phyloP scores from a whole-genome alignment of 139 green algal genomes.

The Eudorina sp. region DNA sequence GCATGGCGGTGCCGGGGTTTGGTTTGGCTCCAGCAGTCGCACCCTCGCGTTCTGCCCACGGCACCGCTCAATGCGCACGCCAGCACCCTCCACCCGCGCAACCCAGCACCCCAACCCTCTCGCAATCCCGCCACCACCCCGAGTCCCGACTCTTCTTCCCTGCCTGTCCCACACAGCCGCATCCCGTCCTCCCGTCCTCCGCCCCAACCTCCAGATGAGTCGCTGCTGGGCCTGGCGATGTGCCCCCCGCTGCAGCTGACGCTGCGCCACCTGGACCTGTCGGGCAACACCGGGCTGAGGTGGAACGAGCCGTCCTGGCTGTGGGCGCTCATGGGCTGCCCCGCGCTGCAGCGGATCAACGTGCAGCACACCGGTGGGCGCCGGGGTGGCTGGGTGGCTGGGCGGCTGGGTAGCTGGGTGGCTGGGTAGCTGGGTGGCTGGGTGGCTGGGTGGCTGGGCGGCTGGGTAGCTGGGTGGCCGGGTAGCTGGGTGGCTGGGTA shows the following conservation, averaged over 20 bases:
- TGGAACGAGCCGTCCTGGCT: slow-evolving; percentile 1
- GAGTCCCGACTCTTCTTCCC: background rate
- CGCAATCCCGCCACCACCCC: too few relatives aligned
- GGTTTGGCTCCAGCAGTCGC: too few relatives aligned
- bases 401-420: too few relatives aligned
- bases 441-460: too few relatives aligned
- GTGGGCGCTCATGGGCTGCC: slow-evolving; percentile 19
- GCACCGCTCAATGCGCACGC: too few relatives aligned
- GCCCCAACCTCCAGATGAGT: background rate
- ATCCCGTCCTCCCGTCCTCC: background rate
- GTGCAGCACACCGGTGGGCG: slow-evolving; percentile 14
- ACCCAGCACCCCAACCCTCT: too few relatives aligned
- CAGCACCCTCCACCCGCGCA: too few relatives aligned
- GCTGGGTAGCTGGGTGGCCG: background rate
- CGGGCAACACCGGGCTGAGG: background rate
- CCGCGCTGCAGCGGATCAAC: background rate
- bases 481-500: too few relatives aligned
- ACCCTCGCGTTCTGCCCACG: too few relatives aligned
- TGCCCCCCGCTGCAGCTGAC: background rate
- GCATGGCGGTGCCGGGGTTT: too few relatives aligned
- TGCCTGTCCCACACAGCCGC: background rate
- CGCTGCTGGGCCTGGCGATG: background rate
- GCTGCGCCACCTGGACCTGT: slow-evolving; percentile 17
- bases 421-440: too few relatives aligned
- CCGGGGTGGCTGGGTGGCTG: background rate